These are phyloP conservation scores for Epichloe elymi DNA, from an alignment of 2,329 filamentous ascomycete species.

Conservation along the genomic window DNA sequence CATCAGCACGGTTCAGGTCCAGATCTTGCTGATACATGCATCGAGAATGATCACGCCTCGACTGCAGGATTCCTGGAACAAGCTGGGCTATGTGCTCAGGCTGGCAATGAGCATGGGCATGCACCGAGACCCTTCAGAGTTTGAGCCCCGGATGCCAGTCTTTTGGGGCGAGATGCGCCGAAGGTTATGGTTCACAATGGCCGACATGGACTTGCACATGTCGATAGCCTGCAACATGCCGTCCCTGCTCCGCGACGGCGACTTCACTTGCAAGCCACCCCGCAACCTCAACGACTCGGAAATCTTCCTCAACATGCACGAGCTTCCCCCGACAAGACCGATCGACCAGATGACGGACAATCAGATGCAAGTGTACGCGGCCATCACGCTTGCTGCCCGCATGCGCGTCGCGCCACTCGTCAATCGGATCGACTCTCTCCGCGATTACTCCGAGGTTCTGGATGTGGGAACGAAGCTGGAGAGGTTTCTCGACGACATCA, in stretches of 20 bases:
- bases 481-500: constrained; percentile 39
- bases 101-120: constrained; percentile 48
- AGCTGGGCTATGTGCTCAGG: constrained; percentile 40
- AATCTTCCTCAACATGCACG: constrained; percentile 32
- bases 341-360: constrained; percentile 39
- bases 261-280: constrained; percentile 39
- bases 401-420: constrained; percentile 37
- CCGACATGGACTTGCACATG: constrained; percentile 43
- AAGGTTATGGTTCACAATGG: constrained; percentile 42
- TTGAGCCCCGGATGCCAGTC: constrained; percentile 31
- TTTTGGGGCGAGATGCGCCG: constrained; percentile 41
- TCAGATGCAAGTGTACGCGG: constrained; percentile 41
- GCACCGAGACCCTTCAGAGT: constrained; percentile 43
- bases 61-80: constrained; percentile 39
- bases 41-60: constrained; percentile 38
- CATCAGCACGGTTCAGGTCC: constrained; percentile 38
- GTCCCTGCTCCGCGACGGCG: constrained; percentile 35
- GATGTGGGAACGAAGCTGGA: constrained; percentile 41
- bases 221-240: constrained; percentile 40
- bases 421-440: constrained; percentile 36
- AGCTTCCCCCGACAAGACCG: constrained; percentile 35
- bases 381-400: constrained; percentile 34
- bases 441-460: constrained; percentile 39
- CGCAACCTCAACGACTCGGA: constrained; percentile 40
- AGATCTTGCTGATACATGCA: constrained; percentile 39